Conservation (phyloP, 2,329 filamentous ascomycete species). For the Arthrobotrys sphaeroides region DNA sequence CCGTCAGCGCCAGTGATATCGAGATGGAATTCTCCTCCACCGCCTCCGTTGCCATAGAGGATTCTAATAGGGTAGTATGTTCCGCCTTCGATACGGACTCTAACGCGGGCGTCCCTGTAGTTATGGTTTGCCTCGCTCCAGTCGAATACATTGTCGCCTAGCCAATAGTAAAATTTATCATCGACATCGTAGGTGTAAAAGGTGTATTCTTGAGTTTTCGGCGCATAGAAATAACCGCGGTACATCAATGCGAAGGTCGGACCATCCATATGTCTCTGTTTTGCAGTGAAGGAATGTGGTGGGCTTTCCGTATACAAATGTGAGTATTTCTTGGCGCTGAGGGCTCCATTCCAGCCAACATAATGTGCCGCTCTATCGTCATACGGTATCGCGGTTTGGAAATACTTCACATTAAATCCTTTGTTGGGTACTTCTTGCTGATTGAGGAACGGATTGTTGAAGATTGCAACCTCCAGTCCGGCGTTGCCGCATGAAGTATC, state of each 20-base stretch:
- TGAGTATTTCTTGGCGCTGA: neutral
- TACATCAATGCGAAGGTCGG: neutral
- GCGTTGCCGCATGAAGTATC: constrained; percentile 15
- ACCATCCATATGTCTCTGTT: constrained; percentile 11
- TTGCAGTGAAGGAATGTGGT: neutral
- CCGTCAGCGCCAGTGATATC: constrained; percentile 16
- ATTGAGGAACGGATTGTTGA: constrained; percentile 12
- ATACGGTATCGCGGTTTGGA: neutral
- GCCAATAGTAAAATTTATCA: constrained; percentile 14
- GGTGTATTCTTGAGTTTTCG: constrained; percentile 10
- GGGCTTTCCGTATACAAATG: neutral
- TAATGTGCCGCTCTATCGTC: neutral
- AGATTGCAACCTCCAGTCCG: constrained; percentile 14
- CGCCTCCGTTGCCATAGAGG: constrained; percentile 12
- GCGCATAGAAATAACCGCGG: constrained; percentile 14
- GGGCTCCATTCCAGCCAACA: constrained; percentile 3
- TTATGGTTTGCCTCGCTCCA: constrained; percentile 6
- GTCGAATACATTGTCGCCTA: neutral
- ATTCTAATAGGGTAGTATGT: constrained; percentile 10
- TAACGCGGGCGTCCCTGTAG: neutral
- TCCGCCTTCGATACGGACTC: neutral
- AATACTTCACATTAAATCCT: neutral
- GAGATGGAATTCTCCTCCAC: constrained; percentile 1
- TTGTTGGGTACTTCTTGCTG: constrained; percentile 7
- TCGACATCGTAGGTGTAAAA: constrained; percentile 5